Conservation (phyloP, 1,139 yeast genomes). For the Geotrichum europaeum region DNA sequence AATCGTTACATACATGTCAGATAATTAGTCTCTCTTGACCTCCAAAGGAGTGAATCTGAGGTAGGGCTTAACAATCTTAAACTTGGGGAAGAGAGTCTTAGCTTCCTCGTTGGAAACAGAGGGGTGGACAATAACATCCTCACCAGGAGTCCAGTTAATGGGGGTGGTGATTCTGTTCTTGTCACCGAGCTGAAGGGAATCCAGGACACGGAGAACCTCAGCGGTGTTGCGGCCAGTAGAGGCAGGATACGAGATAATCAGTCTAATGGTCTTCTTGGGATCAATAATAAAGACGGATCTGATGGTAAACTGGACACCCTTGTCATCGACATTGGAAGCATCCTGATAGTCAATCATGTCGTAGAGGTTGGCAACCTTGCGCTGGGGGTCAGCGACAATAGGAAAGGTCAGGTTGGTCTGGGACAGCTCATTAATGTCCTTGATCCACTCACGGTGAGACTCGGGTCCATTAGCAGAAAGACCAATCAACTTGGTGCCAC, state of each 20-base stretch:
- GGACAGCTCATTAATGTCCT: constrained; percentile 74
- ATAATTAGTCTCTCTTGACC: constrained; percentile 2
- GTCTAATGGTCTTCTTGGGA: constrained; percentile 67
- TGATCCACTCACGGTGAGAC: constrained; percentile 73
- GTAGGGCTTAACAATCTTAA: constrained; percentile 73
- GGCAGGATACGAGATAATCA: constrained; percentile 74
- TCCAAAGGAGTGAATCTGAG: constrained; percentile 50
- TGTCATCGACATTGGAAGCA: constrained; percentile 51
- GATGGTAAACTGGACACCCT: constrained; percentile 62
- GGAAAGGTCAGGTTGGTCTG: constrained; percentile 66
- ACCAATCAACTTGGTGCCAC: constrained; percentile 73
- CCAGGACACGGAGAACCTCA: constrained; percentile 74
- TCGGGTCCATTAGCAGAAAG: constrained; percentile 67
- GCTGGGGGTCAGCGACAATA: constrained; percentile 68
- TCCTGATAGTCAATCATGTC: constrained; percentile 76
- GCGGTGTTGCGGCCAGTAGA: constrained; percentile 86
- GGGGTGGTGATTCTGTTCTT: constrained; percentile 71
- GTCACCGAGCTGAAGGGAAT: constrained; percentile 73
- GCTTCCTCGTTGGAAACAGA: constrained; percentile 67
- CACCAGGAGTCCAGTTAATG: constrained; percentile 81
- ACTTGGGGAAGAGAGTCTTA: constrained; percentile 64
- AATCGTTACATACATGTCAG: not conserved
- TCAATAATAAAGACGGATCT: constrained; percentile 81
- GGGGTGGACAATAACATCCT: constrained; percentile 80
- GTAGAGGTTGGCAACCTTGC: constrained; percentile 61